Evolutionary conservation across 106 monocot genomes (phyloP).

Genomic region (Allium sativum): DNA sequence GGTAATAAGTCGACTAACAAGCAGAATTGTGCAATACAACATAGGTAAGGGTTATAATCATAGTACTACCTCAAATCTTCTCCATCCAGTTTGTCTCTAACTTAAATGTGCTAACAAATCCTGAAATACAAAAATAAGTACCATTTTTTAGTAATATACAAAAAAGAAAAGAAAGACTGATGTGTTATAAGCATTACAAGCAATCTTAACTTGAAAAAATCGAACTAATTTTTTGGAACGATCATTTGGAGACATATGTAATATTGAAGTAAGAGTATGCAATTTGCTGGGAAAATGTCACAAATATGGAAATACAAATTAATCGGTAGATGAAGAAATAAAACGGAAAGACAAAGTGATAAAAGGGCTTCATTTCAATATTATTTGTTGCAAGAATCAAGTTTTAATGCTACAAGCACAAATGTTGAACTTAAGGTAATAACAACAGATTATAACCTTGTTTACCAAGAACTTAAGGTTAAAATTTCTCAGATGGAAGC

Average conservation of each 20-base stretch:
- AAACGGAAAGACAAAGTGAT: constrained; percentile 28
- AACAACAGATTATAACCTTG: constrained; percentile 9
- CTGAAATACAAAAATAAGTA: too few species aligned
- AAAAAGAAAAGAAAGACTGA: too few species aligned
- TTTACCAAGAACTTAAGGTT: constrained; percentile 28
- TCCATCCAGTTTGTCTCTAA: too few species aligned
- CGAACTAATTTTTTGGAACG: neutral
- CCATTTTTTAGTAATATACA: too few species aligned
- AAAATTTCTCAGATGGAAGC: constrained; percentile 36
- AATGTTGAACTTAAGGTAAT: constrained; percentile 30
- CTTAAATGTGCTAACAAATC: too few species aligned
- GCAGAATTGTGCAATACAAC: too few species aligned
- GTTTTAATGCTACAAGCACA: constrained; percentile 15
- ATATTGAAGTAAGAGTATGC: constrained; percentile 3
- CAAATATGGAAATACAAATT: constrained; percentile 3
- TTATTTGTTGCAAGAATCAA: constrained; percentile 46
- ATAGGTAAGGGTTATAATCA: too few species aligned
- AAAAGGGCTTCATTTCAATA: constrained; percentile 35
- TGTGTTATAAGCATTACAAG: too few species aligned
- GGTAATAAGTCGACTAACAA: too few species aligned
- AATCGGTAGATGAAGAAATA: constrained; percentile 19
- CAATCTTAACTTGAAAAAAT: neutral
- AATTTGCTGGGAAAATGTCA: neutral
- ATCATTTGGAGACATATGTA: neutral
- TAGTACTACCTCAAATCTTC: too few species aligned